Base-by-base conservation (phyloP, 805 yeast species). In the Candida endomychidarum region DNA sequence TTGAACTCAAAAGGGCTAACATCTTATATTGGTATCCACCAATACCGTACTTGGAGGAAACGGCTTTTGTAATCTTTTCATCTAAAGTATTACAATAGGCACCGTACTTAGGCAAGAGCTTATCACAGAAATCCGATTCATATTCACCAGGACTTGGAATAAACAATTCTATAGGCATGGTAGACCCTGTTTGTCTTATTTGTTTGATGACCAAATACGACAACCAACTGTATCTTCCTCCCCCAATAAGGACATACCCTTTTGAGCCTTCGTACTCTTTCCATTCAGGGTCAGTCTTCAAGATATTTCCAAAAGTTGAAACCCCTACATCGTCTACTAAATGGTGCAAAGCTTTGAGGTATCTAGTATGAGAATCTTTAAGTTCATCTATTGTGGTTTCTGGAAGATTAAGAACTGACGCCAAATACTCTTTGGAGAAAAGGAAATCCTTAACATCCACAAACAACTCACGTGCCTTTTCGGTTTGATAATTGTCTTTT, bases 1-100 rank as follows among this genome's bases (percentile, higher is more conserved):
- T 51, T 0, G 95, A 84, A 11, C 82, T 79, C 43, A 86, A 61
- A 26, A 87, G 54, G 0, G 95, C 74, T 40, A 76, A 59, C 62
- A 72, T 65, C 49, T 77, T 77, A 54, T 65, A 74, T 54, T 76
- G 80, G 50, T 58, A 77, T 1, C 78, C 78, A 17, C 69, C 65
- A 30, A 74, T 50, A 17, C 47, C 46, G 33, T 51, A 57, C 31
- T 50, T 40, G n/a, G 33, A 12, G 1, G 41, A 36, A 27, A 58
- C 46, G n/a, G 47, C 40, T 1, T 23, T 20, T 3, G 52, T 39
- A 16, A 60, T 45, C 0, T 37, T 36, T 3, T 55, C 47, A 35
- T 73, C 72, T 17, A 76, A 68, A 16, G 73, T 51, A 37, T 70
- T 63, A 62, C 82, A 77, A 29, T 54, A 53, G 17, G 78, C 80